A percentile compares a stretch with the other conserved stretches of the same genome.
These are phyloP conservation scores for Panaeolus papilionaceus DNA, from an alignment of 768 basidiomycete species.

Conservation along the genomic window DNA sequence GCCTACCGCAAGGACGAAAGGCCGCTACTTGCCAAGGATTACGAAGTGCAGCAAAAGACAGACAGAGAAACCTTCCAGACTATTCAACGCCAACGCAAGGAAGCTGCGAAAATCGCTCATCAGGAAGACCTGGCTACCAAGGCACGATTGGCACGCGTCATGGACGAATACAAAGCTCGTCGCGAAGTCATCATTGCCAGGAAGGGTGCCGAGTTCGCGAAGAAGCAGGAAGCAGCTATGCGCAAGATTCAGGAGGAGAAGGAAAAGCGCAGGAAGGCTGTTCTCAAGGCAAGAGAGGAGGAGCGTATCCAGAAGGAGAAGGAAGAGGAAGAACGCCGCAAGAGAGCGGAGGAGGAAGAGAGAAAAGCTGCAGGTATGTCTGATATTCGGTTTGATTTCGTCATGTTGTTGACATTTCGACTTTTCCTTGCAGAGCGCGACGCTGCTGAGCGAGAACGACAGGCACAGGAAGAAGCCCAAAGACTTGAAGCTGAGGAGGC, in stretches of 20 bases:
- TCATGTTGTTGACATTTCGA: constrained; percentile 1
- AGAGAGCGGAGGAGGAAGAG: constrained; percentile 61
- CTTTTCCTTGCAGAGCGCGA: constrained; percentile 44
- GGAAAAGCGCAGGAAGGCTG: constrained; percentile 63
- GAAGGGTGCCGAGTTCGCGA: constrained; percentile 69
- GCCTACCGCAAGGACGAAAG: constrained; percentile 94
- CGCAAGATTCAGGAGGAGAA: constrained; percentile 88
- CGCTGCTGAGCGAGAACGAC: constrained; percentile 60
- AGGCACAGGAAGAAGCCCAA: constrained; percentile 56
- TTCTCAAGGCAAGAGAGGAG: constrained; percentile 67
- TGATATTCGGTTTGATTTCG: neutral
- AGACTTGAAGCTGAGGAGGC: constrained; percentile 55
- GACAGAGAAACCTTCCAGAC: constrained; percentile 76
- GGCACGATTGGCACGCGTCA: constrained; percentile 73
- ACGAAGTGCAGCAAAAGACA: constrained; percentile 79
- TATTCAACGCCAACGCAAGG: constrained; percentile 61
- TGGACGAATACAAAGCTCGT: constrained; percentile 67
- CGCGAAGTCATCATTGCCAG: constrained; percentile 59
- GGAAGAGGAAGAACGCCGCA: constrained; percentile 57
- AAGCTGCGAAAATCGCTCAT: constrained; percentile 62
- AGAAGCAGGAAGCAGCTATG: constrained; percentile 59
- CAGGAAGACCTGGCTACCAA: constrained; percentile 76
- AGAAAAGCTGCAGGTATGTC: constrained; percentile 58
- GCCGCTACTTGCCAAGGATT: constrained; percentile 85
- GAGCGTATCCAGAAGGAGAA: constrained; percentile 52